These are phyloP conservation scores for Lachnellula arida DNA, from an alignment of 2,329 filamentous ascomycete species.

Conservation along the genomic window DNA sequence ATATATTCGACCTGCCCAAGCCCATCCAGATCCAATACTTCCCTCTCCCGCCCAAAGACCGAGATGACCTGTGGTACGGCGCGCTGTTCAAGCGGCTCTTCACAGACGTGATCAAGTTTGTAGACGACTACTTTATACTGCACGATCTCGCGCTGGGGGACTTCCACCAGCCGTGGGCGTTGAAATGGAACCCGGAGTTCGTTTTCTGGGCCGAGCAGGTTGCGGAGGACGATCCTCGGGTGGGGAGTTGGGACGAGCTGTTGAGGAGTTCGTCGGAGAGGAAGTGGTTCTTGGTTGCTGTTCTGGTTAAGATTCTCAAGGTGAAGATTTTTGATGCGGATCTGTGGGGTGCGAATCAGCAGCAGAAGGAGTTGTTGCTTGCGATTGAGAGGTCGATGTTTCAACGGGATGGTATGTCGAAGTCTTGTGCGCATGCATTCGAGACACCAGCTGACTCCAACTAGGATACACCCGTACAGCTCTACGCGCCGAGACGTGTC, in stretches of 20 bases:
- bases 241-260: conserved; percentile 24
- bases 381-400: conserved; percentile 23
- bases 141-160: conserved; percentile 7
- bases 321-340: conserved; percentile 22
- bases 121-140: conserved; percentile 12
- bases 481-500: conserved; percentile 17
- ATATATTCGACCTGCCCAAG: conserved; percentile 9
- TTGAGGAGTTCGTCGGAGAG: conserved; percentile 18
- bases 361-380: conserved; percentile 19
- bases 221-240: conserved; percentile 19
- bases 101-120: conserved; percentile 5
- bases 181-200: conserved; percentile 18
- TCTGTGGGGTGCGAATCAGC: conserved; percentile 22
- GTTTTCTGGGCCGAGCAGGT: conserved; percentile 17
- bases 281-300: conserved; percentile 22
- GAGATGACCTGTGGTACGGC: conserved; percentile 19
- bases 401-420: conserved; percentile 18
- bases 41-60: conserved; percentile 16
- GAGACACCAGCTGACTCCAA: conserved; percentile 2
- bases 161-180: conserved; percentile 14
- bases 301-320: conserved; percentile 22
- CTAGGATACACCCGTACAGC: conserved; percentile 22
- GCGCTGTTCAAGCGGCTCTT: conserved; percentile 14
- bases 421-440: not conserved
- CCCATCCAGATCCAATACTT: conserved; percentile 12